These are phyloP conservation scores for Phaeomoniella chlamydospora DNA, from an alignment of 2,329 filamentous ascomycete genomes.

Conservation along the genomic window DNA sequence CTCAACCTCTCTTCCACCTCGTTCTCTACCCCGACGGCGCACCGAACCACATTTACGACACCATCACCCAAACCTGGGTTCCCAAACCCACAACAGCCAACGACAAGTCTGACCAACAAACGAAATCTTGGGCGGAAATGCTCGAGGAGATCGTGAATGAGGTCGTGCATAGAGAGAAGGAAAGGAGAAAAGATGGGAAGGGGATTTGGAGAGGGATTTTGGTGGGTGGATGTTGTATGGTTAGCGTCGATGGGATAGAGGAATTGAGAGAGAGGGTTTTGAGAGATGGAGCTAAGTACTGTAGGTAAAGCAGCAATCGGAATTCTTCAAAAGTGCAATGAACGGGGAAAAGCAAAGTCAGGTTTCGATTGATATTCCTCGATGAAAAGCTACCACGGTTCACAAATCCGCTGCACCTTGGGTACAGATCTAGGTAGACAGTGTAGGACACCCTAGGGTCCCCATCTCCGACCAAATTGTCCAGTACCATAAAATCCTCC, in stretches of 20 bases:
- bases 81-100: conserved; percentile 2
- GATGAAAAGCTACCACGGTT: too few species aligned
- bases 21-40: conserved; percentile 58
- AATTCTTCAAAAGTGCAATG: too few species aligned
- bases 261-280: neutral
- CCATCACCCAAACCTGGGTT: conserved; percentile 46
- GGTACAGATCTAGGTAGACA: too few species aligned
- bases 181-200: conserved; percentile 9
- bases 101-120: neutral
- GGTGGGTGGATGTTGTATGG: conserved; percentile 33
- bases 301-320: too few species aligned
- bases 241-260: conserved; percentile 14
- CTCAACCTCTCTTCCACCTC: conserved; percentile 31
- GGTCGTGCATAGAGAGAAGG: conserved; percentile 5
- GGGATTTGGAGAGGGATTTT: conserved; percentile 14
- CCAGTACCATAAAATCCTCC: too few species aligned
- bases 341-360: too few species aligned
- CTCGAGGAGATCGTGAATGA: conserved; percentile 15
- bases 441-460: too few species aligned
- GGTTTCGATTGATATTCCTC: too few species aligned
- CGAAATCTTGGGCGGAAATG: conserved; percentile 17
- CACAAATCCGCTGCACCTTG: too few species aligned
- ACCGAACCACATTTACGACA: conserved; percentile 54
- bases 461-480: too few species aligned
- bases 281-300: too few species aligned